Evolutionary conservation across 345 rosid species (phyloP).

Genomic region (Camelina neglecta): DNA sequence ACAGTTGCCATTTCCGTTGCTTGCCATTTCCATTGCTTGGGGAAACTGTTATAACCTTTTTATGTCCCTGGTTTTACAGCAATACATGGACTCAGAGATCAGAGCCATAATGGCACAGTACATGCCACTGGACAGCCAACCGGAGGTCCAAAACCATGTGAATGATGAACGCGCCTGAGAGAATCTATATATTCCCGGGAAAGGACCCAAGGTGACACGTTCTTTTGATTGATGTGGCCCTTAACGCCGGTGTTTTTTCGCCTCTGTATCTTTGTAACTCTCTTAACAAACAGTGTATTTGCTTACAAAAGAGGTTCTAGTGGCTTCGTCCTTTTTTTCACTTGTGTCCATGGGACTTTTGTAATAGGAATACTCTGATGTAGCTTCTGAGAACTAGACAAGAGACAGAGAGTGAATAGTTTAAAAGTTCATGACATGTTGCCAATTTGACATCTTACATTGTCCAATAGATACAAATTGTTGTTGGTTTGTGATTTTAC

Average conservation of each 20-base stretch:
- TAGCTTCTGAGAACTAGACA: conserved; percentile 24
- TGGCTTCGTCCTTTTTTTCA: neutral
- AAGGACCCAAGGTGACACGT: conserved; percentile 9
- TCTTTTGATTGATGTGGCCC: conserved; percentile 30
- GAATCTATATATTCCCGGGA: conserved; percentile 24
- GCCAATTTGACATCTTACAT: no score
- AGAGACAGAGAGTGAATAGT: neutral
- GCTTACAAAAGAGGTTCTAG: no score
- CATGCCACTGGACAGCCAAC: conserved; percentile 94
- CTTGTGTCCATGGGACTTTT: conserved; percentile 23
- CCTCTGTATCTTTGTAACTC: conserved; percentile 24
- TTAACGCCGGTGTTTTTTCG: conserved; percentile 3
- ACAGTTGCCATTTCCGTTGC: neutral
- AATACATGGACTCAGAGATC: conserved; percentile 97
- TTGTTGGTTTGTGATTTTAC: no score
- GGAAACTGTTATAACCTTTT: neutral
- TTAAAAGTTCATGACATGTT: neutral
- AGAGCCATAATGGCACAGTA: conserved; percentile 98
- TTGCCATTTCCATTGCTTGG: neutral
- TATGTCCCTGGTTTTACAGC: conserved; percentile 51
- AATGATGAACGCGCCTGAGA: conserved; percentile 62
- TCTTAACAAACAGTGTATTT: conserved; percentile 22
- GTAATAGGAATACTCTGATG: conserved; percentile 29
- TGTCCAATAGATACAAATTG: no score
- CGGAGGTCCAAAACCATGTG: conserved; percentile 62